Base-by-base conservation (phyloP, 306 rosid genomes). In the Clitoria ternatea region DNA sequence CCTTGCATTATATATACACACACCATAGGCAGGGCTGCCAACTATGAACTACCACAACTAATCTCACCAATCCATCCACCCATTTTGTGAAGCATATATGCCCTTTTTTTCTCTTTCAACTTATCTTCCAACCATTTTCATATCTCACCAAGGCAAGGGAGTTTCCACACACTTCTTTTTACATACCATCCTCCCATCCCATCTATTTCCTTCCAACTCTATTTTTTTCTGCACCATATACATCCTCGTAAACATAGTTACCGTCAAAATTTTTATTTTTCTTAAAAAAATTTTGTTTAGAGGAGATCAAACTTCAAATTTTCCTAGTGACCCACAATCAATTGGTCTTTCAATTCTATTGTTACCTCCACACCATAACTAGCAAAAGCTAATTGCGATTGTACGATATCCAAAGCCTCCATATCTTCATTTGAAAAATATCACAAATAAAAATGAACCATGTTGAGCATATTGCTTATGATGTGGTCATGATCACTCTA, bases 1-100 rank as follows among this genome's bases (percentile, higher is more conserved):
- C n/a, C n/a, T n/a, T n/a, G n/a, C n/a, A n/a, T n/a, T n/a, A n/a
- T n/a, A n/a, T n/a, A n/a, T n/a, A n/a, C n/a, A n/a, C n/a, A n/a
- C n/a, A n/a, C n/a, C n/a, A n/a, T n/a, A n/a, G 80, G 63, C 61
- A 35, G 77, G 57, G 77, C 50, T 80, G 80, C 86, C 92, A 88
- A 84, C 87, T 56, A 73, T 59, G 57, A 81, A 72, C 92, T 57
- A 81, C 78, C 82, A 42, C 75, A 70, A 74, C 80, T 76, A 81
- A 74, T 77, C 80, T 69, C 78, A 84, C 85, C 87, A 50, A 55
- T 55, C 62, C 39, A 78, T 80, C 79, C 37, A 61, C 54, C 52
- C 4, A 20, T 59, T 48, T 79, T 76, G 77, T 71, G 81, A 80
- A 80, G 74, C 60, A 39, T 4, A 39, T 4, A 74, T 14, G 30